Conservation (phyloP, 805 yeast species). For the Lipomyces lipofer region DNA sequence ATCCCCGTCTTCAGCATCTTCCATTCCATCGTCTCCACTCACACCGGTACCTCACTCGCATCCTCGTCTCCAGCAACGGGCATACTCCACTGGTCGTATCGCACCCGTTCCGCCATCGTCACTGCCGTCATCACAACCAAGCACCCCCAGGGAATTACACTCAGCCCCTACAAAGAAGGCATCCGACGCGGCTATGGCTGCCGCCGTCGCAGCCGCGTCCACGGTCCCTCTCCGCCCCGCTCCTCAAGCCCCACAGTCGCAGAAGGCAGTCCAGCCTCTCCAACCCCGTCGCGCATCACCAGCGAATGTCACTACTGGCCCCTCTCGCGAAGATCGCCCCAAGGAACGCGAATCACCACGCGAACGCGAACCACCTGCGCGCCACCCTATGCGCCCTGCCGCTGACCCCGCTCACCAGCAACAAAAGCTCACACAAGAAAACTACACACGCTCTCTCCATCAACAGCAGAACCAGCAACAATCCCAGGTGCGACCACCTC, state of each 20-base stretch:
- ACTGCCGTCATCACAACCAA: neutral
- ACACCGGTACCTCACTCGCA: constrained; percentile 38
- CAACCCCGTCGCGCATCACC: neutral
- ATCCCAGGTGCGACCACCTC: neutral
- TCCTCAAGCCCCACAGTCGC: too few species aligned
- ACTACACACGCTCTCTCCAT: neutral
- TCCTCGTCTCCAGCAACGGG: constrained; percentile 10
- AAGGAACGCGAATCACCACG: neutral
- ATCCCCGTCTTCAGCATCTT: constrained; percentile 19
- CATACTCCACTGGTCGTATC: constrained; percentile 11
- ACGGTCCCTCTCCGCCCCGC: constrained; percentile 15
- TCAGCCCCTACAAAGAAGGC: neutral
- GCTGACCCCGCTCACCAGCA: constrained; percentile 5
- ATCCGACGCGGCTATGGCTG: neutral
- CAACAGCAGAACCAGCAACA: constrained; percentile 17
- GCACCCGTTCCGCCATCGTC: constrained; percentile 5
- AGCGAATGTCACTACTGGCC: constrained; percentile 6
- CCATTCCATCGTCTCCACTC: constrained; percentile 27
- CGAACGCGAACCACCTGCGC: constrained; percentile 4
- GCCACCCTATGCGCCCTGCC: constrained; percentile 20
- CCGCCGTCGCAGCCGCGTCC: neutral
- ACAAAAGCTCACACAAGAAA: constrained; percentile 5
- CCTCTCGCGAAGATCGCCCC: constrained; percentile 11
- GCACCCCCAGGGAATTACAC: too few species aligned
- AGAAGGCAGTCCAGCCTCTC: too few species aligned